Evolutionary conservation across 2,329 filamentous ascomycete species (phyloP).

Genomic region (Aureobasidium zeae): DNA sequence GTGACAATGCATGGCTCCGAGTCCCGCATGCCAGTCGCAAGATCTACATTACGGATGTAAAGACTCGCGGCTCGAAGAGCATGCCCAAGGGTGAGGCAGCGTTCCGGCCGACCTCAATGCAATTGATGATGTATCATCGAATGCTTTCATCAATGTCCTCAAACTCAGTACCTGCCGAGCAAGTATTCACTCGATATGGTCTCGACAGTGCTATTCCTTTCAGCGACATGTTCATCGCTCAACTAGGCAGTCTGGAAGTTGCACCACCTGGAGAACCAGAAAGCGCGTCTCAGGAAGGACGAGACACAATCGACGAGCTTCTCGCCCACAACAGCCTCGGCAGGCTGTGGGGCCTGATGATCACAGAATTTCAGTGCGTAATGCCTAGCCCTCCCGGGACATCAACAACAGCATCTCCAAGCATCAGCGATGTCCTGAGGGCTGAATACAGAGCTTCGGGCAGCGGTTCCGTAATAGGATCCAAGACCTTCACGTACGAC

Average conservation of each 20-base stretch:
- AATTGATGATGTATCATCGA: conserved; percentile 82
- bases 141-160: conserved; percentile 69
- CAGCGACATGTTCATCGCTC: conserved; percentile 68
- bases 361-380: conserved; percentile 45
- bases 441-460: conserved; percentile 45
- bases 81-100: conserved; percentile 56
- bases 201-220: conserved; percentile 58
- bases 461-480: conserved; percentile 46
- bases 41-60: conserved; percentile 80
- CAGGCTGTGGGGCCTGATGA: conserved; percentile 54
- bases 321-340: conserved; percentile 51
- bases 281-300: conserved; percentile 22
- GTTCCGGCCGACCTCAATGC: conserved; percentile 68
- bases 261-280: conserved; percentile 33
- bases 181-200: conserved; percentile 61
- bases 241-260: conserved; percentile 57
- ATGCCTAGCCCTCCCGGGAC: conserved; percentile 36
- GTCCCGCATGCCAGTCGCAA: conserved; percentile 23
- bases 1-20: conserved; percentile 13
- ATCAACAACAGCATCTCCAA: no score
- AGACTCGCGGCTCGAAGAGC: conserved; percentile 61
- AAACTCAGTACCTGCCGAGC: conserved; percentile 58
- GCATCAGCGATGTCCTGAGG: conserved; percentile 49
- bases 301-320: conserved; percentile 44
- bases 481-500: conserved; percentile 58